Evolutionary conservation across 2,329 filamentous ascomycete genomes (phyloP).

Genomic region (Drechslera avenae): DNA sequence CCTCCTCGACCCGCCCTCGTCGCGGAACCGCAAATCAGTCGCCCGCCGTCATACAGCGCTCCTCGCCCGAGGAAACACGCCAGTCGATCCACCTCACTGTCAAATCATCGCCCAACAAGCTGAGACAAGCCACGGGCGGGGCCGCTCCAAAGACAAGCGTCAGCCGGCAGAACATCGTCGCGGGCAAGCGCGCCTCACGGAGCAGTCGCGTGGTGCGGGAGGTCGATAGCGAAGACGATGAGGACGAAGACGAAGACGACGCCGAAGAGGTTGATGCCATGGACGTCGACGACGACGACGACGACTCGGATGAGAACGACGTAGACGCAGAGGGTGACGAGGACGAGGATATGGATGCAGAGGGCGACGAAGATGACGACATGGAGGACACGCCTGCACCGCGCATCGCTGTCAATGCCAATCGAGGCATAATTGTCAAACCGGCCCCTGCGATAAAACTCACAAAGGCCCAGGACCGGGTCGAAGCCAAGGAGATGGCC

Average conservation of each 20-base stretch:
- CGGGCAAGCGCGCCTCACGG: constrained; percentile 46
- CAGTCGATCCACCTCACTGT: constrained; percentile 57
- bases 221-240: constrained; percentile 50
- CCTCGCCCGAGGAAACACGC: constrained; percentile 50
- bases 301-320: constrained; percentile 48
- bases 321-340: constrained; percentile 44
- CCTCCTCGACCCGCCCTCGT: constrained; percentile 46
- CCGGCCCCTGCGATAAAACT: constrained; percentile 41
- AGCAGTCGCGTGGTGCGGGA: constrained; percentile 49
- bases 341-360: constrained; percentile 48
- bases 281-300: constrained; percentile 40
- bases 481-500: constrained; percentile 58
- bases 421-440: constrained; percentile 40
- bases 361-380: constrained; percentile 48
- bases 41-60: constrained; percentile 46
- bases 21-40: constrained; percentile 44
- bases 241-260: constrained; percentile 49
- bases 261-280: constrained; percentile 50
- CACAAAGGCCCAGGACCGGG: constrained; percentile 45
- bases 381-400: constrained; percentile 43
- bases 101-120: constrained; percentile 56
- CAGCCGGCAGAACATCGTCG: constrained; percentile 45
- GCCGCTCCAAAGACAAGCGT: constrained; percentile 35
- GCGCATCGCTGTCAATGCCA: constrained; percentile 30
- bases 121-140: constrained; percentile 54